These are phyloP conservation scores for Tuber umbilicatum DNA, from an alignment of 495 filamentous ascomycete genomes.

Conservation along the genomic window DNA sequence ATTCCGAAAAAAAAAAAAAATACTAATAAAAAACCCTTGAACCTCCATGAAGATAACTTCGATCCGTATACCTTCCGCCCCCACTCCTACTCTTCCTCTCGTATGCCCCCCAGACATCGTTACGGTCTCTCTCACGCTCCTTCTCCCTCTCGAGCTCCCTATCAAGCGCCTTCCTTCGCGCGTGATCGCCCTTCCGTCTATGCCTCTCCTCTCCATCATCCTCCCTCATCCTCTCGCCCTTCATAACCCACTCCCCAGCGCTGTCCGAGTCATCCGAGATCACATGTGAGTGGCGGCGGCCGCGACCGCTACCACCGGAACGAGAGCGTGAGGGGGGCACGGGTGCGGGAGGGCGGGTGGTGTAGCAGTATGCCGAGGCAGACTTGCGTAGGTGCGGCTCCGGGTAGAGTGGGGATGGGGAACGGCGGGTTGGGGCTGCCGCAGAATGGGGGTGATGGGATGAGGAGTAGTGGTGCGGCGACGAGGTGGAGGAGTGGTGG, in stretches of 20 bases:
- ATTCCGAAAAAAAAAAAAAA: neutral
- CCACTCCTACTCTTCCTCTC: neutral
- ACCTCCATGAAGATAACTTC: neutral
- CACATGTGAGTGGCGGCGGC: neutral
- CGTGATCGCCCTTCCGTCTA: neutral
- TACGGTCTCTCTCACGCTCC: neutral
- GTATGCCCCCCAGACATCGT: neutral
- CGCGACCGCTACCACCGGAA: conserved; percentile 13
- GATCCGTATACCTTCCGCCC: neutral
- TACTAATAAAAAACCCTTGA: neutral
- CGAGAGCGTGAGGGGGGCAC: conserved; percentile 23
- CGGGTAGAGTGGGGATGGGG: conserved; percentile 26
- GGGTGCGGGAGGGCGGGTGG: conserved; percentile 9
- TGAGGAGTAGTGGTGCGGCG: conserved; percentile 12
- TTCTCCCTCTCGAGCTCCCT: neutral
- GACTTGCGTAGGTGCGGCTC: conserved; percentile 28
- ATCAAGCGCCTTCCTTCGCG: neutral
- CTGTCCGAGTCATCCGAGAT: neutral
- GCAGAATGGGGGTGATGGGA: conserved; percentile 8
- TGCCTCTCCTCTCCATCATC: neutral
- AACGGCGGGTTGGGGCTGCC: conserved; percentile 18
- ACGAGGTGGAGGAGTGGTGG: conserved; percentile 10
- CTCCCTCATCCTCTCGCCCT: neutral
- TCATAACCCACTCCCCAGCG: neutral
- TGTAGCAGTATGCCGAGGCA: conserved; percentile 30